phyloP scores from a whole-genome alignment of 176 grass and related monocot species.

The Dactylis glomerata region DNA sequence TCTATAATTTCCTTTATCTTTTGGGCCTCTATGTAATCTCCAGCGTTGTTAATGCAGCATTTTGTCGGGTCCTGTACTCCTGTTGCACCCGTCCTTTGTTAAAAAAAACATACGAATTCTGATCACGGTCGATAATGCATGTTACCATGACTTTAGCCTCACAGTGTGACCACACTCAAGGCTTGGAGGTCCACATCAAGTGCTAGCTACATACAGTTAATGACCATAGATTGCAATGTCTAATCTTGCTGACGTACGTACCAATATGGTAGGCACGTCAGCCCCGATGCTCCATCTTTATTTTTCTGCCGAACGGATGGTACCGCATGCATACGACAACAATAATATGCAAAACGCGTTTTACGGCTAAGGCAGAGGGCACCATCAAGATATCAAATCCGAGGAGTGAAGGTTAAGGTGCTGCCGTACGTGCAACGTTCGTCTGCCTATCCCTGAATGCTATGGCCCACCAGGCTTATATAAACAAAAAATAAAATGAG shows the following conservation, averaged over 20 bases:
- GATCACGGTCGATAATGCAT: neutral
- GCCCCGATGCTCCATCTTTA: neutral
- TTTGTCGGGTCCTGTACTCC: too few relatives aligned
- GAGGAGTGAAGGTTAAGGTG: neutral
- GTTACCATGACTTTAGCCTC: neutral
- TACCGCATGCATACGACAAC: too few relatives aligned
- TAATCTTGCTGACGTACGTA: neutral
- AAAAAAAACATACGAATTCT: neutral
- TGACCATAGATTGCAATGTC: neutral
- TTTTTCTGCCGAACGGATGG: neutral
- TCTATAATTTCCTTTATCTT: too few relatives aligned
- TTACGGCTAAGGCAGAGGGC: neutral
- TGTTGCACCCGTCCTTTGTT: too few relatives aligned
- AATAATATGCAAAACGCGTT: too few relatives aligned
- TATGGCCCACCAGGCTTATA: too few relatives aligned
- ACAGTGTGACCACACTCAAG: neutral
- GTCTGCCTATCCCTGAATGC: too few relatives aligned
- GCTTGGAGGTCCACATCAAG: neutral
- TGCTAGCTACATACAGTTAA: neutral
- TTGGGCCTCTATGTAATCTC: too few relatives aligned
- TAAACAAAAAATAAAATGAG: too few relatives aligned
- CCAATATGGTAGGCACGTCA: neutral
- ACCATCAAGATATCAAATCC: neutral
- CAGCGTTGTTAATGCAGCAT: too few relatives aligned
- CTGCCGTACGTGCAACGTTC: neutral